A percentile compares a stretch with the other conserved stretches of the same genome.
Conservation (phyloP, 495 filamentous ascomycete genomes). For the Astrothelium subdiscretum region DNA sequence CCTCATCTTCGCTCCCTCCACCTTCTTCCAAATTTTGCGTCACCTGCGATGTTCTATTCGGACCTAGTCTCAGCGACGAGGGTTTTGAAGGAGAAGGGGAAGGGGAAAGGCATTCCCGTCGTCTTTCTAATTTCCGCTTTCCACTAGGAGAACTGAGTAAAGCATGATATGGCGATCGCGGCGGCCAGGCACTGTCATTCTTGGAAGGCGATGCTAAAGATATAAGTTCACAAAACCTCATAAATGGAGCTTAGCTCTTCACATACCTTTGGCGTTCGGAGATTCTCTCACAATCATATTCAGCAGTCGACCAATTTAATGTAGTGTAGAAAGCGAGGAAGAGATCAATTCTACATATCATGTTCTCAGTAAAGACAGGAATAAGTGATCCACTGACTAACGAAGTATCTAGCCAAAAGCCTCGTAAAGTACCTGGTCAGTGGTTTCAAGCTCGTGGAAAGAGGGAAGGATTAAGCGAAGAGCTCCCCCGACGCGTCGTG, state of each 20-base stretch:
- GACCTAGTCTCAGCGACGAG: constrained; percentile 18
- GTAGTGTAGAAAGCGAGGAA: not conserved
- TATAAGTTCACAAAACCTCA: not conserved
- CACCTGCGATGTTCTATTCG: constrained; percentile 6
- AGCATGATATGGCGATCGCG: constrained; percentile 73
- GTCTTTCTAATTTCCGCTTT: constrained; percentile 54
- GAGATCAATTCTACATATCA: not conserved
- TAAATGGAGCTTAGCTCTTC: not conserved
- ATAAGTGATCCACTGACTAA: not conserved
- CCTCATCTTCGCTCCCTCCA: constrained; percentile 78
- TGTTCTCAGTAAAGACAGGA: not conserved
- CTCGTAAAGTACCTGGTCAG: not conserved
- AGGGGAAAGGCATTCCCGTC: constrained; percentile 34
- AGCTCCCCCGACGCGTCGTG: not conserved
- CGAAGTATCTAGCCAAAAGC: not conserved
- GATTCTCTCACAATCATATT: constrained; percentile 13
- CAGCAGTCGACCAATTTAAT: not conserved
- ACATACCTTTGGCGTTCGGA: constrained; percentile 7
- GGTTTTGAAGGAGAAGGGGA: constrained; percentile 41
- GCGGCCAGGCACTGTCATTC: constrained; percentile 50
- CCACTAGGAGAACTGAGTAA: constrained; percentile 73
- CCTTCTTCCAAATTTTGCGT: constrained; percentile 32
- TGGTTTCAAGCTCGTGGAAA: not conserved
- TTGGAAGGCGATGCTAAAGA: constrained; percentile 8
- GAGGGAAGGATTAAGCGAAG: constrained; percentile 1